Evolutionary conservation across 2,329 filamentous ascomycete species (phyloP).

Genomic region (Penicillium concentricum): DNA sequence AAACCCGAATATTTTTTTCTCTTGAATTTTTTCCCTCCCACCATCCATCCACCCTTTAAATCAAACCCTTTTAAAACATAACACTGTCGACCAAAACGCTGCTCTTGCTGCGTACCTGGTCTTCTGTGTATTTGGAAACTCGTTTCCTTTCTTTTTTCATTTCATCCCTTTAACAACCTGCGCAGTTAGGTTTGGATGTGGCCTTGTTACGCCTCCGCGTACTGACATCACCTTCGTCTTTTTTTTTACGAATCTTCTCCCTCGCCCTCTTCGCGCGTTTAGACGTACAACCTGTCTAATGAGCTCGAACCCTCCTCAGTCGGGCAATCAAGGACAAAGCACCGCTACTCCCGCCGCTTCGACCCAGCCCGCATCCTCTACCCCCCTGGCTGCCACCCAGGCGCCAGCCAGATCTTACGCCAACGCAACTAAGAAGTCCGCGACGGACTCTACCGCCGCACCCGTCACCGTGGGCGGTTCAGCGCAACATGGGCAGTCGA

Average conservation of each 20-base stretch:
- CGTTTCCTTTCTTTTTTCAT: slow-evolving; percentile 17
- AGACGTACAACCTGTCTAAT: slow-evolving; percentile 52
- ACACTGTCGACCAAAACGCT: slow-evolving; percentile 22
- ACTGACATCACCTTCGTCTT: slow-evolving; percentile 26
- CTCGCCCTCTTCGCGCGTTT: slow-evolving; percentile 22
- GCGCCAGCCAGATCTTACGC: slow-evolving; percentile 58
- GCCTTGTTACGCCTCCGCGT: slow-evolving; percentile 21
- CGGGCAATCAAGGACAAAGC: slow-evolving; percentile 50
- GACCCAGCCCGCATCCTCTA: slow-evolving; percentile 50
- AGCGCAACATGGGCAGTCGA: slow-evolving; percentile 57
- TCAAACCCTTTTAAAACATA: slow-evolving; percentile 3
- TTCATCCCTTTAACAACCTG: slow-evolving; percentile 10
- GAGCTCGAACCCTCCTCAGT: slow-evolving; percentile 56
- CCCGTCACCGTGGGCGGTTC: slow-evolving; percentile 55
- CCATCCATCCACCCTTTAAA: slow-evolving; percentile 15
- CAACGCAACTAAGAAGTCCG: slow-evolving; percentile 60
- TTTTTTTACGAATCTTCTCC: background rate
- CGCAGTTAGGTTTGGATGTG: slow-evolving; percentile 28
- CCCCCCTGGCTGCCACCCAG: slow-evolving; percentile 52
- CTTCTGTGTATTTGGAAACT: slow-evolving; percentile 21
- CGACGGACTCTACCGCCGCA: slow-evolving; percentile 52
- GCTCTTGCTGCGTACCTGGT: slow-evolving; percentile 24
- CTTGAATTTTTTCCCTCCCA: slow-evolving; percentile 26
- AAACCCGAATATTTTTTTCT: slow-evolving; percentile 19
- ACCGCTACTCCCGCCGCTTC: slow-evolving; percentile 37